These are phyloP conservation scores for Hirsutella thompsonii DNA, from an alignment of 2,329 filamentous ascomycete species.

Conservation along the genomic window DNA sequence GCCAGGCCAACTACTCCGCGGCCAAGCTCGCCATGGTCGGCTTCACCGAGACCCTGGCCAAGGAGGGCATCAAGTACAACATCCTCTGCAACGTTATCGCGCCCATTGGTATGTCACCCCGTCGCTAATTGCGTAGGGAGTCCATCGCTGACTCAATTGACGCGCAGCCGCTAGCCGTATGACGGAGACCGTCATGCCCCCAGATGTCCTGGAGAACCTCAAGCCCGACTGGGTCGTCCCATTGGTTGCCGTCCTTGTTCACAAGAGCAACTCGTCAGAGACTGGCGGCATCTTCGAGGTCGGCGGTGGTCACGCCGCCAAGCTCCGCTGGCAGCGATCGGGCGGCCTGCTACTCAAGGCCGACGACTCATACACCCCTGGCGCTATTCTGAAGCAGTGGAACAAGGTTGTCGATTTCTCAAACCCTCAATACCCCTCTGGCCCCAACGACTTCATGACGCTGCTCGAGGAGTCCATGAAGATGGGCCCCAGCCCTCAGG, in stretches of 20 bases:
- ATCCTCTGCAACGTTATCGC: constrained; percentile 92
- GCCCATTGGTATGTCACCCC: constrained; percentile 46
- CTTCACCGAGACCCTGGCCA: constrained; percentile 94
- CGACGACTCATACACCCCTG: constrained; percentile 77
- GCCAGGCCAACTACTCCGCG: constrained; percentile 92
- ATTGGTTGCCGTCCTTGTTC: constrained; percentile 75
- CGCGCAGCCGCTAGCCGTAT: constrained; percentile 71
- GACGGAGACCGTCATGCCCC: constrained; percentile 91
- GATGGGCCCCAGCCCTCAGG: constrained; percentile 57
- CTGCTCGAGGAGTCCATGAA: constrained; percentile 76
- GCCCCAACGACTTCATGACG: constrained; percentile 76
- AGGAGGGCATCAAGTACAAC: constrained; percentile 97
- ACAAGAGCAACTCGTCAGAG: constrained; percentile 72
- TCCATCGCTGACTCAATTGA: constrained; percentile 7
- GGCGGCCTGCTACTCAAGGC: constrained; percentile 81
- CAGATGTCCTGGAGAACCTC: constrained; percentile 74
- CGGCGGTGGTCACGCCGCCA: constrained; percentile 83
- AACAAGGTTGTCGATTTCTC: constrained; percentile 78
- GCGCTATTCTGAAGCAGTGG: constrained; percentile 84
- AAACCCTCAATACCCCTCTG: constrained; percentile 63
- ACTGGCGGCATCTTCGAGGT: constrained; percentile 87
- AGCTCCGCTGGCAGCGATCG: constrained; percentile 90
- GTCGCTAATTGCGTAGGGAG: background rate
- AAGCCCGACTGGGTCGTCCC: constrained; percentile 95
- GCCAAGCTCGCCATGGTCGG: constrained; percentile 92